Conservation (phyloP, 164 flowering plant genomes). For the Magnolia kwangsiensis region DNA sequence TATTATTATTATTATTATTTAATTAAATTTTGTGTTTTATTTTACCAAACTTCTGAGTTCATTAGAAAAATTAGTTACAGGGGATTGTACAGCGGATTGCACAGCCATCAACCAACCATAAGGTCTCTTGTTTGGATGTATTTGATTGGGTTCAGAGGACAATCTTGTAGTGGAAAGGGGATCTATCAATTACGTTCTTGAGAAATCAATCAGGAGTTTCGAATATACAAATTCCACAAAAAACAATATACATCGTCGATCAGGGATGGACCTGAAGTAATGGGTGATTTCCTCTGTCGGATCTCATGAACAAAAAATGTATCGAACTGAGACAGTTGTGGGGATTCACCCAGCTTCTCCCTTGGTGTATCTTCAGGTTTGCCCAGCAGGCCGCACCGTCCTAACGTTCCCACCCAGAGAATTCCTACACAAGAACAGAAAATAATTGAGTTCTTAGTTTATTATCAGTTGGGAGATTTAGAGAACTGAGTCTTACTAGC, state of each 20-base stretch:
- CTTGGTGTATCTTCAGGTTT: background rate
- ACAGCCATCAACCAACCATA: too few relatives aligned
- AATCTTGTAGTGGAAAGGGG: background rate
- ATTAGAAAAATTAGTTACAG: too few relatives aligned
- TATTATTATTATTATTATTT: too few relatives aligned
- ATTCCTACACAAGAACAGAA: background rate
- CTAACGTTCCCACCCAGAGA: constrained; percentile 7
- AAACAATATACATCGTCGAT: background rate
- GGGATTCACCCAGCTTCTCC: background rate
- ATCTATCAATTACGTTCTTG: background rate
- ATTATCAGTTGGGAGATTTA: too few relatives aligned
- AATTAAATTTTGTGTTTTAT: too few relatives aligned
- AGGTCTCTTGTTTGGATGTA: background rate
- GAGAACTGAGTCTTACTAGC: too few relatives aligned
- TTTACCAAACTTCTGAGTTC: too few relatives aligned
- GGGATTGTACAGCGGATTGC: too few relatives aligned
- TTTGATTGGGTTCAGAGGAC: background rate
- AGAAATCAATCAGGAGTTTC: background rate
- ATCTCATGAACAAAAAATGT: background rate
- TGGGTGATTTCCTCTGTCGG: background rate
- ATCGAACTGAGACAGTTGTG: background rate
- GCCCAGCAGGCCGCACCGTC: background rate
- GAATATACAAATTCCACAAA: background rate
- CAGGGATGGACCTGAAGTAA: background rate
- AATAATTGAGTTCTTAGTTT: background rate